A percentile compares a stretch with the other conserved stretches of the same genome.
Conservation (phyloP, 495 filamentous ascomycete genomes). For the Tuber magnatum region DNA sequence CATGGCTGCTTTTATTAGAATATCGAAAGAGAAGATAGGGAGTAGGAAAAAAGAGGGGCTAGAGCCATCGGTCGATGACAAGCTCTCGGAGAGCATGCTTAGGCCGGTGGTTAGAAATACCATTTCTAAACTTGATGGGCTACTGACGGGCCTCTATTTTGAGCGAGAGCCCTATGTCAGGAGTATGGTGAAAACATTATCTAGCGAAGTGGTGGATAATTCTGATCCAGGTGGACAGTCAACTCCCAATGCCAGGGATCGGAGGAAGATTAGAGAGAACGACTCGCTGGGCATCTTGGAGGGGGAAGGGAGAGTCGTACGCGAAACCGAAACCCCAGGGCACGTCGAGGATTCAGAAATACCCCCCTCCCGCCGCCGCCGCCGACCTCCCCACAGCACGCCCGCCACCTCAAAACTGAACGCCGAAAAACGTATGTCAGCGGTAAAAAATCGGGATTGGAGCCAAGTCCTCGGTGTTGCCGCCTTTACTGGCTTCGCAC, state of each 20-base stretch:
- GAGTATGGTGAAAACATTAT: conserved; percentile 11
- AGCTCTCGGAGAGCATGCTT: conserved; percentile 18
- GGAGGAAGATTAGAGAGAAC: not conserved
- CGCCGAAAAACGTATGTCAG: conserved; percentile 11
- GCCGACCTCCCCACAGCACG: conserved; percentile 6
- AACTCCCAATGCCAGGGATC: conserved; percentile 9
- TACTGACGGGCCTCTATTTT: conserved; percentile 20
- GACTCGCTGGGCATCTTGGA: not conserved
- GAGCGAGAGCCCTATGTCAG: conserved; percentile 9
- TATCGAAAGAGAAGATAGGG: conserved; percentile 12
- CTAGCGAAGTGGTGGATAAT: not conserved
- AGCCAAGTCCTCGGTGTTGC: conserved; percentile 27
- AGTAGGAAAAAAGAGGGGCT: conserved; percentile 3
- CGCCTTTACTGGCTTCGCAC: conserved; percentile 17
- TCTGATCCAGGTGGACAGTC: not conserved
- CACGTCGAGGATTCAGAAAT: not conserved
- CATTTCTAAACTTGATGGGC: conserved; percentile 21
- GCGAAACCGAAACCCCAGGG: conserved; percentile 2
- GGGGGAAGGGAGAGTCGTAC: not conserved
- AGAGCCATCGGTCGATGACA: conserved; percentile 16
- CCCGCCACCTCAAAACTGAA: conserved; percentile 1
- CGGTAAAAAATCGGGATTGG: conserved; percentile 20
- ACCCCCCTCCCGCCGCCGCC: not conserved
- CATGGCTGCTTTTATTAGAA: conserved; percentile 14
- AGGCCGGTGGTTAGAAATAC: conserved; percentile 22